Percentiles rank a stretch among this genome's conserved stretches.
Evolutionary conservation across 768 basidiomycete species (phyloP).

Genomic region (Pisolithus sp.): DNA sequence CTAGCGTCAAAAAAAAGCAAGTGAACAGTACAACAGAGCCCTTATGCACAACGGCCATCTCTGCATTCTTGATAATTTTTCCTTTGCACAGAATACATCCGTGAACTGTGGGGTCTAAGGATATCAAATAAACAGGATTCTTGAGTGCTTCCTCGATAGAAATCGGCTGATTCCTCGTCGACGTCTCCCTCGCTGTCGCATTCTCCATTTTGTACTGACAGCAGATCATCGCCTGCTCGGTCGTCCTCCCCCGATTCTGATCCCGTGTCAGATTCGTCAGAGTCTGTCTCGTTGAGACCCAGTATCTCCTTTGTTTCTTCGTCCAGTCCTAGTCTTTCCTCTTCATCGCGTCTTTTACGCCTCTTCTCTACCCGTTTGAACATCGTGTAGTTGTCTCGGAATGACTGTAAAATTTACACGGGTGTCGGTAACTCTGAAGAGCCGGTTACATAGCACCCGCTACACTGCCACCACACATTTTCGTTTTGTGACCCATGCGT

Average conservation of each 20-base stretch:
- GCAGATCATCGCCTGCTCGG: slow-evolving; percentile 16
- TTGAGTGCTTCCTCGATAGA: slow-evolving; percentile 53
- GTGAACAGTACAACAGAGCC: slow-evolving; percentile 55
- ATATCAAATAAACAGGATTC: slow-evolving; percentile 58
- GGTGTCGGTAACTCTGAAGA: background rate
- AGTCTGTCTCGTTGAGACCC: slow-evolving; percentile 70
- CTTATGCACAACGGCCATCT: slow-evolving; percentile 53
- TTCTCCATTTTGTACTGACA: slow-evolving; percentile 21
- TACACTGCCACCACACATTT: slow-evolving; percentile 24
- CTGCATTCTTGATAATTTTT: slow-evolving; percentile 56
- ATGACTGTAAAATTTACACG: background rate
- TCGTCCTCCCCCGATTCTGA: slow-evolving; percentile 33
- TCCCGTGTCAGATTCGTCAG: slow-evolving; percentile 56
- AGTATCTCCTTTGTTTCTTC: slow-evolving; percentile 57
- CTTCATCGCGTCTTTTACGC: slow-evolving; percentile 51
- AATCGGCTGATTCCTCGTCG: slow-evolving; percentile 37
- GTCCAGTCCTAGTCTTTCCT: slow-evolving; percentile 59
- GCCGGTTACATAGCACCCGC: slow-evolving; percentile 2
- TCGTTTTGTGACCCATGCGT: slow-evolving; percentile 10
- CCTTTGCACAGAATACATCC: slow-evolving; percentile 67
- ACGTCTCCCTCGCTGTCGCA: slow-evolving; percentile 20
- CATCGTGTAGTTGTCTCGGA: slow-evolving; percentile 34
- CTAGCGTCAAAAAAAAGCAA: background rate
- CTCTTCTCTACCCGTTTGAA: slow-evolving; percentile 76
- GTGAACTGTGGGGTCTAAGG: slow-evolving; percentile 47